Base-by-base conservation (phyloP, 1,284 basidiomycete genomes). In the Veloporphyrellus conicus region DNA sequence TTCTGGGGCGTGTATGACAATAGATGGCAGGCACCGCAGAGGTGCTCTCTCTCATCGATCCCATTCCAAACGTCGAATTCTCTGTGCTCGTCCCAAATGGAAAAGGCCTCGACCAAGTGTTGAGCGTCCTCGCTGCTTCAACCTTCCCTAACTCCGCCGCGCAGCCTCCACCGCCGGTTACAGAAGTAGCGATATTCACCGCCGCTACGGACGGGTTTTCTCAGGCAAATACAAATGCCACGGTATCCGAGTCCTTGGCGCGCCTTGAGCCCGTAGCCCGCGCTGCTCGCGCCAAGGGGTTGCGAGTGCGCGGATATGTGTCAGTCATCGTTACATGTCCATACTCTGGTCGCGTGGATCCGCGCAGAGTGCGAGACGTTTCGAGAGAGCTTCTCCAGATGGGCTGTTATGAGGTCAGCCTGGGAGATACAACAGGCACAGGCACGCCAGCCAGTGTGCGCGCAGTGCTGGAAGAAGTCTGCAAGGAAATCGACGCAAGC, bases 361-460 rank as follows among this genome's bases (percentile, higher is more conserved):
- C 81, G 2, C 68, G 69, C 35, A 69, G 71, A 16, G 92, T 93
- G 6, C 76, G 83, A 37, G 78, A 84, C 18, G 81, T 96, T 11
- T 73, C 88, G 0, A 79, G 78, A 52, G 81, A 78, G 54, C 67
- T 98, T 22, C 57, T 84, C 5, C 81, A 92, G 49, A 94, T 96
- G 87, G 94, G 93, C 0, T 95, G 92, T 63, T 96, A 95, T 68
- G 90, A 98, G 64, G 81, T 97, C 42, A 90, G 87, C 54, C 69
- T 97, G 27, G 93, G 92, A 0, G 94, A 98, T 68, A 98, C 93
- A 2, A 90, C 92, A 2, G 94, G 94, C 1, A 82, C 82, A 27
- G 94, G 88, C 1, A 90, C 86, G 39, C 91, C 93, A 0, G 68
- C 72, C 15, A 78, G 78, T 19, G 78, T 94, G 47, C 65, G 73